phyloP scores from a whole-genome alignment of 1,284 basidiomycete genomes.

The Cryptococcus maquisensis region DNA sequence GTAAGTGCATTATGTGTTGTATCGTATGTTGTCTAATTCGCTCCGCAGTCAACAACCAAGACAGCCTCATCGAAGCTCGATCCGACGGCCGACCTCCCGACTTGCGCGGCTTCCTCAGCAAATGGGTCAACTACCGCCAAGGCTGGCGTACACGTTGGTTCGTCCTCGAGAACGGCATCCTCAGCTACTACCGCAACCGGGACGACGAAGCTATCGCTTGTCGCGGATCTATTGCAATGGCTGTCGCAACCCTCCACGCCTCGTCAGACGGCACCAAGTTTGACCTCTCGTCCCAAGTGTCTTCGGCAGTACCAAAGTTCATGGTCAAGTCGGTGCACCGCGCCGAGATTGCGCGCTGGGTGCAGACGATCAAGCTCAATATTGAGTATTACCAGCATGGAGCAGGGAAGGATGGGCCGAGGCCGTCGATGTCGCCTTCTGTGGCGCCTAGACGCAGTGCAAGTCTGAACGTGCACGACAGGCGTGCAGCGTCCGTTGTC shows the following conservation, averaged over 20 bases:
- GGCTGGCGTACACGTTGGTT: slow-evolving; percentile 95
- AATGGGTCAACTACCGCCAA: slow-evolving; percentile 50
- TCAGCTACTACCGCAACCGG: slow-evolving; percentile 80
- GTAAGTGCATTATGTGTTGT: slow-evolving; percentile 47
- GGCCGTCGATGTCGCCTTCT: slow-evolving; percentile 4
- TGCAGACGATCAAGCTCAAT: slow-evolving; percentile 65
- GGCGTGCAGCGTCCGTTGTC: slow-evolving; percentile 14
- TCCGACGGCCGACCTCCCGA: slow-evolving; percentile 55
- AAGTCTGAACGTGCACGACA: slow-evolving; percentile 20
- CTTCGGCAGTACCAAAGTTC: slow-evolving; percentile 60
- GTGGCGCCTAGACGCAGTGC: slow-evolving; percentile 9
- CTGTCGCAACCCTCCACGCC: slow-evolving; percentile 64
- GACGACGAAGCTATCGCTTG: slow-evolving; percentile 85
- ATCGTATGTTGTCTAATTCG: neutral
- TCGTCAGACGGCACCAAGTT: slow-evolving; percentile 59
- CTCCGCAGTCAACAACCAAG: slow-evolving; percentile 67
- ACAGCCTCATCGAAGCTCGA: slow-evolving; percentile 50
- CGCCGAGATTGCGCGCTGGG: slow-evolving; percentile 85
- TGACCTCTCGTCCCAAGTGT: slow-evolving; percentile 63
- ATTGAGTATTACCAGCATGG: slow-evolving; percentile 59
- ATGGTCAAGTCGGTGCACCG: slow-evolving; percentile 88
- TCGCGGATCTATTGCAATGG: slow-evolving; percentile 85
- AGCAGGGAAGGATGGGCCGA: slow-evolving; percentile 4
- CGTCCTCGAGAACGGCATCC: slow-evolving; percentile 77
- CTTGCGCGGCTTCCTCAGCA: slow-evolving; percentile 61